These are phyloP conservation scores for Vitis riparia DNA, from an alignment of 164 flowering plant genomes.

Conservation along the genomic window DNA sequence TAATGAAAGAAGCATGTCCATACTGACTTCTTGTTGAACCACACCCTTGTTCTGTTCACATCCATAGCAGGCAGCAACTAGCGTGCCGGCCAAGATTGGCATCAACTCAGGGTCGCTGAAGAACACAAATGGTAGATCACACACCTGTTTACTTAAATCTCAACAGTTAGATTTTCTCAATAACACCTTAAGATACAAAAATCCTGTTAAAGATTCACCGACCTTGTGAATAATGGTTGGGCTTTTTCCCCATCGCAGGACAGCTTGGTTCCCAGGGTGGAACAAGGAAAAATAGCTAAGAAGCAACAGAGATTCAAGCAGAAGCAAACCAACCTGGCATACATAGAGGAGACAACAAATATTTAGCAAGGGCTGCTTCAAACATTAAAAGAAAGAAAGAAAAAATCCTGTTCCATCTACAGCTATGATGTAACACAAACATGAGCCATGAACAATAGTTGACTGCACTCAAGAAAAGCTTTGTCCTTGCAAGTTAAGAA, in stretches of 20 bases:
- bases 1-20: constrained; percentile 82
- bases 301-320: constrained; percentile 74
- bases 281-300: constrained; percentile 83
- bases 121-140: constrained; percentile 92
- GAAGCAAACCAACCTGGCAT: constrained; percentile 72
- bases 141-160: constrained; percentile 54
- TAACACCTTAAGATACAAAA: background rate
- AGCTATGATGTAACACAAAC: too few species aligned
- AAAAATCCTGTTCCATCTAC: too few species aligned
- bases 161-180: constrained; percentile 20
- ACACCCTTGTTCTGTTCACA: constrained; percentile 83
- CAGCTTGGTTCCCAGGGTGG: constrained; percentile 89
- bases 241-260: constrained; percentile 92
- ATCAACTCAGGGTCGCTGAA: constrained; percentile 88
- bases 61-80: constrained; percentile 84
- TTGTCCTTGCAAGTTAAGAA: too few species aligned
- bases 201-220: constrained; percentile 12
- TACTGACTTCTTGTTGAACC: constrained; percentile 85
- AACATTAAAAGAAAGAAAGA: too few species aligned
- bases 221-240: constrained; percentile 98
- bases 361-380: too few species aligned
- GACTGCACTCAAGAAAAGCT: too few species aligned
- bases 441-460: too few species aligned
- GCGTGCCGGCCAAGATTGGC: constrained; percentile 80
- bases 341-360: background rate